Base-by-base conservation (phyloP, 257 asterid species). In the Scutellaria barbata region DNA sequence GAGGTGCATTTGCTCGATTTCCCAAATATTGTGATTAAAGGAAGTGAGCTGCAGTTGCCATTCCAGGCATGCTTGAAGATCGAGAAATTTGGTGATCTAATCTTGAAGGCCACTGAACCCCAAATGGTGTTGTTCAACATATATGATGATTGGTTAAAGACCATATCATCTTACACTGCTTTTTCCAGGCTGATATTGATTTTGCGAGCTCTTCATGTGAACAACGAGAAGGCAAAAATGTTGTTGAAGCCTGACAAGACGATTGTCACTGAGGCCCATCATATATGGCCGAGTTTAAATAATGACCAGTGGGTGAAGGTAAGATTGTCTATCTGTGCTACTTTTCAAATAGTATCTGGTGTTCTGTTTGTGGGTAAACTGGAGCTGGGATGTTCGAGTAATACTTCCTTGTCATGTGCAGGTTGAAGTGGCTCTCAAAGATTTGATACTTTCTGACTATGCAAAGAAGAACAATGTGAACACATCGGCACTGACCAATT, bases 231-330 rank as follows among this genome's bases (percentile, higher is more conserved):
- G 78, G 97, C 99, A 16, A 95, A 95, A 81, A 95, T 95, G 99
- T 78, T 95, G 85, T 84, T 95, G 70, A 95, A 95, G 87, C 99
- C 99, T 64, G 99, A 95, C 84, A 92, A 95, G 86, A 86, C 99
- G 3, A 79, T 95, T 55, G 84, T 95, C 63, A 92, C 98, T 0
- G 99, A 95, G 77, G 84, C 98, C 30, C 99, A 95, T 74, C 99
- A 95, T 73, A 92, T 95, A 71, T 95, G 99, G 99, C 99, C 99
- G 56, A 92, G 97, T 68, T 87, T 95, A 46, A 77, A 90, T 0
- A 97, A 95, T 70, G 99, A 95, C 41, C 98, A 95, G 72, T 95
- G 99, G 99, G 81, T 92, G 84, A 95, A 95, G 99, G 99, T 94
- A 60, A 74, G 76, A 47, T 71, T 74, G 45, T 33, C 39, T 11